Evolutionary conservation across 306 rosid genomes (phyloP).

Genomic region (Lupinus albus): DNA sequence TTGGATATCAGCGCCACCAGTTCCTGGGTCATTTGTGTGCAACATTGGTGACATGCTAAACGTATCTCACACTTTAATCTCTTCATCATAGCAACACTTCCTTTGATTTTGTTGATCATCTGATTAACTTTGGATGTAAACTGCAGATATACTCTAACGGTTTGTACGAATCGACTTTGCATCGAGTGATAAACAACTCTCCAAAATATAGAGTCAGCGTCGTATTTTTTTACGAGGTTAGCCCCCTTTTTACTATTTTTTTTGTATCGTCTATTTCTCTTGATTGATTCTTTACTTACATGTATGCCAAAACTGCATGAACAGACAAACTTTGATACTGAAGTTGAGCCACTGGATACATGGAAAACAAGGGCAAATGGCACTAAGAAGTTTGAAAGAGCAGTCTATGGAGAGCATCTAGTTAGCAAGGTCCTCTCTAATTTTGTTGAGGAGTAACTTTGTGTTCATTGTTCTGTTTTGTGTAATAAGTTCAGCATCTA

Average conservation of each 20-base stretch:
- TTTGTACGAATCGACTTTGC: constrained; percentile 84
- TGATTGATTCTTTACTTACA: constrained; percentile 6
- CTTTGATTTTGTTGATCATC: neutral
- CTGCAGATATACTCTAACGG: constrained; percentile 90
- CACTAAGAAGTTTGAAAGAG: constrained; percentile 55
- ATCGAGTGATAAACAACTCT: constrained; percentile 70
- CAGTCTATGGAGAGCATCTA: constrained; percentile 87
- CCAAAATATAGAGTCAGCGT: constrained; percentile 74
- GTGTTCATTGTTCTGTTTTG: constrained; percentile 4
- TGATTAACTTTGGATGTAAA: constrained; percentile 28
- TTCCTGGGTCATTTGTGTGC: constrained; percentile 83
- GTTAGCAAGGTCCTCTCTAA: constrained; percentile 67
- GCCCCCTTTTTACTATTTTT: constrained; percentile 1
- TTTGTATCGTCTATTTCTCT: neutral
- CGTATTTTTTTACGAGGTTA: constrained; percentile 85
- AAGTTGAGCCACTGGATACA: constrained; percentile 77
- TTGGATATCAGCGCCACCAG: constrained; percentile 92
- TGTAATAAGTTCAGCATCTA: constrained; percentile 9
- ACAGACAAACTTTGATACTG: constrained; percentile 88
- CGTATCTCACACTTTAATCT: constrained; percentile 48
- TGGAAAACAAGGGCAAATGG: constrained; percentile 58
- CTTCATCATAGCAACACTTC: constrained; percentile 6
- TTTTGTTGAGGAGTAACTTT: constrained; percentile 46
- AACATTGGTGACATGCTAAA: constrained; percentile 96
- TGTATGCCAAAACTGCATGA: constrained; percentile 28